These are phyloP conservation scores for Penicillium samsonianum DNA, from an alignment of 495 filamentous ascomycete genomes.

Conservation along the genomic window DNA sequence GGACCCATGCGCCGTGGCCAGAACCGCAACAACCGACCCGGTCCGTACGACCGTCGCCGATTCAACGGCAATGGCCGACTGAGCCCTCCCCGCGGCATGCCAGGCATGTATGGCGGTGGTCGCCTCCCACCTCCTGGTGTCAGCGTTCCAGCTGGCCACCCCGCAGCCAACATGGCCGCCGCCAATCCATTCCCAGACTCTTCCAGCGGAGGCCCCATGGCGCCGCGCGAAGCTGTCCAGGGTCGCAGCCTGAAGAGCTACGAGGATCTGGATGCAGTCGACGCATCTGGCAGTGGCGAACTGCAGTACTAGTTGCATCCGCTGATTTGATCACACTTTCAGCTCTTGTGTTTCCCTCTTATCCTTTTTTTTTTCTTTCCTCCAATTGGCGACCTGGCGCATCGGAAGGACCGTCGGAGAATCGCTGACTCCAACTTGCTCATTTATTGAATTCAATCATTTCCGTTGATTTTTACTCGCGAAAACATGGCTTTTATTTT, in stretches of 20 bases:
- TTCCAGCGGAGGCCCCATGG: constrained; percentile 63
- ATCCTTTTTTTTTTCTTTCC: constrained; percentile 6
- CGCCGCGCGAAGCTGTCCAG: constrained; percentile 81
- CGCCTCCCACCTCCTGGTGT: constrained; percentile 41
- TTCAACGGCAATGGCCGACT: constrained; percentile 37
- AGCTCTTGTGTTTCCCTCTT: constrained; percentile 5
- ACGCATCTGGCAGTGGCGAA: constrained; percentile 55
- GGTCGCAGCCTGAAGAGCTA: constrained; percentile 93
- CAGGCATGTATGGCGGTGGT: constrained; percentile 39
- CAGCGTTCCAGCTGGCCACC: constrained; percentile 44
- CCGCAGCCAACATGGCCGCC: constrained; percentile 45
- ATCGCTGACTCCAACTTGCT: constrained; percentile 2
- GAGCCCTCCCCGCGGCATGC: constrained; percentile 45
- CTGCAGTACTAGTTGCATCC: constrained; percentile 56
- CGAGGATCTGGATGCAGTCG: constrained; percentile 88
- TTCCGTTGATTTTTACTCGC: constrained; percentile 2
- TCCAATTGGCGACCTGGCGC: constrained; percentile 18
- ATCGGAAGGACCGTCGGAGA: constrained; percentile 3
- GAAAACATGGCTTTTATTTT: background rate
- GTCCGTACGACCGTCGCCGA: constrained; percentile 62
- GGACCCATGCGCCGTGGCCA: constrained; percentile 62
- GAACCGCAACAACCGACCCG: constrained; percentile 50
- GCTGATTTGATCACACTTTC: constrained; percentile 6
- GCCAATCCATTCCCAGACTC: constrained; percentile 50
- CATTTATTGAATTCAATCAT: constrained; percentile 7